Percentiles rank a stretch among this genome's conserved stretches.
phyloP scores from a whole-genome alignment of 495 filamentous ascomycete species.

The Oidiodendron maius region DNA sequence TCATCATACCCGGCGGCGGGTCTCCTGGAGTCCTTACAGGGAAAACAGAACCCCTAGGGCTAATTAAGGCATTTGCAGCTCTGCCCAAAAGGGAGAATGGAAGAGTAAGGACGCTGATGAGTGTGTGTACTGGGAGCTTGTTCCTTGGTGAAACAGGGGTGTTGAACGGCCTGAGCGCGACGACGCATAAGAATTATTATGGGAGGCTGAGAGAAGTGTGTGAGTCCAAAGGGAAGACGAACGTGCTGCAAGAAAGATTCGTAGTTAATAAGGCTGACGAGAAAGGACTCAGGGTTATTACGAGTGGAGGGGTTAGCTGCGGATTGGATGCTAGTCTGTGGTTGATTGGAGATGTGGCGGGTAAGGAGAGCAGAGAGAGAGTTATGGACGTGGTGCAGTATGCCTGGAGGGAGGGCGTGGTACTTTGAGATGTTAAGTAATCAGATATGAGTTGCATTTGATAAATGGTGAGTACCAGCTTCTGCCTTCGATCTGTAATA shows the following conservation, averaged over 20 bases:
- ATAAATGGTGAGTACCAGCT: no score
- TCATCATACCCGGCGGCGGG: constrained; percentile 61
- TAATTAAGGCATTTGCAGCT: constrained; percentile 59
- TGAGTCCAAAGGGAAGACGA: constrained; percentile 45
- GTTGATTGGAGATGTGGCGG: constrained; percentile 41
- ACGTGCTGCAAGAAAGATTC: constrained; percentile 67
- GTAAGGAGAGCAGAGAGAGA: constrained; percentile 5
- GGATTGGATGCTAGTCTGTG: constrained; percentile 75
- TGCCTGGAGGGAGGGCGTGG: constrained; percentile 8
- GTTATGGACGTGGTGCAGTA: constrained; percentile 11
- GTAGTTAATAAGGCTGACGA: constrained; percentile 70
- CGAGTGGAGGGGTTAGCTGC: constrained; percentile 66
- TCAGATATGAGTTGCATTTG: no score
- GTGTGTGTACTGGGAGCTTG: constrained; percentile 68
- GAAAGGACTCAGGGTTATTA: constrained; percentile 62
- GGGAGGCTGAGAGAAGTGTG: constrained; percentile 51
- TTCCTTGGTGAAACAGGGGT: constrained; percentile 66
- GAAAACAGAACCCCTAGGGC: constrained; percentile 50
- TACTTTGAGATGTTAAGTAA: no score
- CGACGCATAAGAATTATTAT: constrained; percentile 56
- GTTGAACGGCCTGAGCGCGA: constrained; percentile 64
- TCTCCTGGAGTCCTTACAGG: constrained; percentile 42
- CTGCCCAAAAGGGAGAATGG: constrained; percentile 49
- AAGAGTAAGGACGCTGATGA: constrained; percentile 62
- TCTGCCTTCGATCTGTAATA: no score